Evolutionary conservation across 306 rosid genomes (phyloP), one percentile per base, ranked within the genome.

Genomic region (Prosopis cineraria): DNA sequence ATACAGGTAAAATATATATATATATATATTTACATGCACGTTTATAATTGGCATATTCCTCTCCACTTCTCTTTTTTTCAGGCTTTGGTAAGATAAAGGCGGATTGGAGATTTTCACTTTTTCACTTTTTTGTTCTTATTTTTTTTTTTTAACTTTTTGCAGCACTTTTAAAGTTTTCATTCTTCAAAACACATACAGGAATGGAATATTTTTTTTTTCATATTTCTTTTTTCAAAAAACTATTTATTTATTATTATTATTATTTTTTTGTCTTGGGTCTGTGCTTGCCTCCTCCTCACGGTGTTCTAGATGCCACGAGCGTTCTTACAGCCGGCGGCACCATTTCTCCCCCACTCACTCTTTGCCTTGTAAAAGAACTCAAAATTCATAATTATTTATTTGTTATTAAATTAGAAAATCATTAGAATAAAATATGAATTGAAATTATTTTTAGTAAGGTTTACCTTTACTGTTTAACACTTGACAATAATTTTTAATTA

Each of bases 271-370:
- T 27, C 7, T 74, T 24, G 47, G 44, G 29, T 16, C 48, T 27
- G 20, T 19, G 59, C 59, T 20, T 65, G 70, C 48, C 47, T 20
- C 70, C 14, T 30, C n/a, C 62, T 79, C 83, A 79, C 83, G 81
- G 68, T 70, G 68, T 24, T 52, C 78, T 43, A 83, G 83, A 79
- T 79, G 69, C 78, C 86, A 79, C 83, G 78, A 69, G 78, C 20
- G 74, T 50, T 40, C 80, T 60, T 48, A 69, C 56, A 22, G 71
- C 73, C 63, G 74, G 64, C 69, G 72, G 33, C 55, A n/a, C 74
- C 29, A 68, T 17, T 48, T 56, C 60, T 10, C 39, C 56, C 74
- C 29, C 33, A 73, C 70, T 68, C 7, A 73, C 25, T 20, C 29
- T 19, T 17, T n/a, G 29, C 27, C 40, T 34, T 36, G n/a, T 34